Evolutionary conservation across 768 basidiomycete species (phyloP).

Genomic region (Hydnum rufescens): DNA sequence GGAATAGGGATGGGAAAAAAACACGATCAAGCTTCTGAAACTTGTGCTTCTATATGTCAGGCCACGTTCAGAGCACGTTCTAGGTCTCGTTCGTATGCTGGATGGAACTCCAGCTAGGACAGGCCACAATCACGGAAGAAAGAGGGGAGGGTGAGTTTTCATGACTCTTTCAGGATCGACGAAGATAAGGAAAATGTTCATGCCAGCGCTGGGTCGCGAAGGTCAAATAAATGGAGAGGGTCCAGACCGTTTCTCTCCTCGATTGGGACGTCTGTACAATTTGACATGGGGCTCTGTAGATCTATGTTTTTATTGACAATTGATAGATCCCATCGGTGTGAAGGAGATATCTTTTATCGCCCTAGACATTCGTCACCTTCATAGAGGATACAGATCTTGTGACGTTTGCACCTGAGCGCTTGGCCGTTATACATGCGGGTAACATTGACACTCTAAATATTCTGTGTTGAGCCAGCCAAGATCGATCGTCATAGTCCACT

Average conservation of each 20-base stretch:
- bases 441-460: too few relatives aligned
- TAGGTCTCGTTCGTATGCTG: constrained; percentile 31
- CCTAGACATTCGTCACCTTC: too few relatives aligned
- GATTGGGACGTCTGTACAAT: too few relatives aligned
- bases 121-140: constrained; percentile 47
- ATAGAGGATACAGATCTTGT: too few relatives aligned
- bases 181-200: constrained; percentile 37
- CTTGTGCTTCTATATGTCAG: constrained; percentile 27
- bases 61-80: constrained; percentile 27
- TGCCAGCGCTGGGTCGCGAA: constrained; percentile 10
- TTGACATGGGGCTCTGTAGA: too few relatives aligned
- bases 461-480: too few relatives aligned
- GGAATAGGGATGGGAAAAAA: background rate
- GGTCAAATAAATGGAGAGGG: background rate
- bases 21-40: constrained; percentile 25
- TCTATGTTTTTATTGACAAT: too few relatives aligned
- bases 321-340: too few relatives aligned
- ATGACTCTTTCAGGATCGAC: constrained; percentile 36
- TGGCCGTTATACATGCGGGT: too few relatives aligned
- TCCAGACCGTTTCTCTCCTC: constrained; percentile 3
- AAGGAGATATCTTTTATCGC: too few relatives aligned
- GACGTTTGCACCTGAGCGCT: too few relatives aligned
- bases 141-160: constrained; percentile 49
- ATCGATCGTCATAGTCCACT: too few relatives aligned
- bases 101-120: constrained; percentile 40